A percentile compares a stretch with the other conserved stretches of the same genome.
Conservation (phyloP, 2,329 filamentous ascomycete species). For the Aspergillus brunneoviolaceus region DNA sequence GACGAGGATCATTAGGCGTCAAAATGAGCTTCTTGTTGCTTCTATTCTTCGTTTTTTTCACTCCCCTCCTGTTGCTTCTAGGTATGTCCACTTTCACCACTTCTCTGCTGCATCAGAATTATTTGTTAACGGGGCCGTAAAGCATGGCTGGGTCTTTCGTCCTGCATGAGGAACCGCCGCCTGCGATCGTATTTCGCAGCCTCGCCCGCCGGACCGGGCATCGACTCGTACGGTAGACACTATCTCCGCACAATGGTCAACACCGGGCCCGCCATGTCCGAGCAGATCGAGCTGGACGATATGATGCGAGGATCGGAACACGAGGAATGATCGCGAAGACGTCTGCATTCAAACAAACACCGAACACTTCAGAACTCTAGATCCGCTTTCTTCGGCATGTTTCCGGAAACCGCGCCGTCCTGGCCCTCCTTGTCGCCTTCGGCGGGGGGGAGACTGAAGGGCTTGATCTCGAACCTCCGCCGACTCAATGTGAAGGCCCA, state of each 20-base stretch:
- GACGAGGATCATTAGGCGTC: background rate
- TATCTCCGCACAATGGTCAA: conserved; percentile 59
- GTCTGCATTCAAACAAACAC: conserved; percentile 7
- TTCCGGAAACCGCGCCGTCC: conserved; percentile 44
- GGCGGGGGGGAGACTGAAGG: conserved; percentile 84
- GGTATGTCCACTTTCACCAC: conserved; percentile 19
- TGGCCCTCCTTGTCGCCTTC: conserved; percentile 70
- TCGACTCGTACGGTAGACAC: conserved; percentile 53
- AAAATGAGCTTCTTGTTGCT: conserved; percentile 37
- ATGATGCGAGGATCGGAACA: conserved; percentile 51
- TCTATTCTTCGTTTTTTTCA: conserved; percentile 38
- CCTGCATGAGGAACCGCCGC: conserved; percentile 52
- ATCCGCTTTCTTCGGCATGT: conserved; percentile 62
- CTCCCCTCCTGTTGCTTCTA: conserved; percentile 37
- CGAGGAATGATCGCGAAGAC: conserved; percentile 29
- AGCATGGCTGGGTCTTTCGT: conserved; percentile 56
- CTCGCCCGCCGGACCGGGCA: conserved; percentile 43
- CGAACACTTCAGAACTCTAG: conserved; percentile 65
- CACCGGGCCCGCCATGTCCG: conserved; percentile 55
- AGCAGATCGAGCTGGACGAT: conserved; percentile 63
- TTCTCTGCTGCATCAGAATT: background rate
- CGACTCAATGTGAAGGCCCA: conserved; percentile 87
- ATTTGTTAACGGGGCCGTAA: conserved; percentile 22
- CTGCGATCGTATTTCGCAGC: conserved; percentile 51
- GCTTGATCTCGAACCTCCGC: conserved; percentile 78